Percentiles rank a stretch among this genome's conserved stretches.
Conservation (phyloP, 2,329 filamentous ascomycete genomes). For the Fusarium subglutinans region DNA sequence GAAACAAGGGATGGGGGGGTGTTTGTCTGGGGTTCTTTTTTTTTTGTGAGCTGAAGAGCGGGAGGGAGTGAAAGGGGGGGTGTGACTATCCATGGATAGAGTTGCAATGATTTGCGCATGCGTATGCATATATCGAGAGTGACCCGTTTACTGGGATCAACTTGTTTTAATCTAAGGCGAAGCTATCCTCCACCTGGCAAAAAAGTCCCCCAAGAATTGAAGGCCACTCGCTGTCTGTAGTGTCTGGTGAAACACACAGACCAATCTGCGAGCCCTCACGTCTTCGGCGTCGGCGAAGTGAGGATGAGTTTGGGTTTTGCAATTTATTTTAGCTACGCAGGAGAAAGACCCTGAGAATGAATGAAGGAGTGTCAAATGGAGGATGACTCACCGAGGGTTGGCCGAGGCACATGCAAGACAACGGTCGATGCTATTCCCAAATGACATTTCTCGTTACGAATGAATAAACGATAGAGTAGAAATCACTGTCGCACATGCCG, state of each 20-base stretch:
- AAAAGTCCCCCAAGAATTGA: slow-evolving; percentile 7
- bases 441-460: not conserved
- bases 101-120: not conserved
- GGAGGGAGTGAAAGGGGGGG: slow-evolving; percentile 22
- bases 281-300: slow-evolving; percentile 40
- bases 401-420: slow-evolving; percentile 3
- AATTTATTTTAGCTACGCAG: not conserved
- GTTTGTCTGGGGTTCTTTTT: slow-evolving; percentile 20
- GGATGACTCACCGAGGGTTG: slow-evolving; percentile 16
- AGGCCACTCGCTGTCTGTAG: slow-evolving; percentile 1
- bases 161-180: slow-evolving; percentile 27
- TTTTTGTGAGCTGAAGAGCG: slow-evolving; percentile 34
- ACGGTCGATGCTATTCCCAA: slow-evolving; percentile 12
- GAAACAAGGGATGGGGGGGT: slow-evolving; percentile 36
- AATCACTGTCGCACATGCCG: not conserved
- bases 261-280: slow-evolving; percentile 39
- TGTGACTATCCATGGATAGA: not conserved
- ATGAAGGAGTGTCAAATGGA: not conserved
- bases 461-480: not conserved
- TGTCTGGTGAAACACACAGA: slow-evolving; percentile 41
- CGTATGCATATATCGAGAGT: slow-evolving; percentile 28
- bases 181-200: slow-evolving; percentile 2
- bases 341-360: slow-evolving; percentile 13
- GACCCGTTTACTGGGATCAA: slow-evolving; percentile 19
- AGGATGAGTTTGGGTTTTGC: slow-evolving; percentile 25